Evolutionary conservation across 2,329 filamentous ascomycete genomes (phyloP), one percentile per base, ranked within the genome.

Genomic region (Cladophialophora bantiana): DNA sequence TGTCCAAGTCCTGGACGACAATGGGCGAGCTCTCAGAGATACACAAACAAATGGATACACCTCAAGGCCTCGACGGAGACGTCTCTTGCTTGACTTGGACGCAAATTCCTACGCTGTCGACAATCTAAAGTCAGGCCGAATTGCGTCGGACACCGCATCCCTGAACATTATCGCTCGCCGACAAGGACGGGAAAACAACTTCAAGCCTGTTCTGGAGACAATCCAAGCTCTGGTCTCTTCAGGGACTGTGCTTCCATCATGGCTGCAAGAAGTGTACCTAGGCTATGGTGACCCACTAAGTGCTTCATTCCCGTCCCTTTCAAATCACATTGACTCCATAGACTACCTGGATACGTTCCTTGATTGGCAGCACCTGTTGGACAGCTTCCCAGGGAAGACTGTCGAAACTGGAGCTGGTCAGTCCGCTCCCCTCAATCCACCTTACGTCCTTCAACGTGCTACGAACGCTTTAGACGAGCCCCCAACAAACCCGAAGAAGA

Each of bases 201-300:
- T 99, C 83, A 96, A 92, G 75, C 89, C 94, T 9, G 89, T 99
- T 9, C 83, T 99, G 40, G 92, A 97, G 74, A 97, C 94, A 0
- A 96, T 99, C 75, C 92, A 90, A 75, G 91, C 88, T 70, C 85
- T 99, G 35, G 90, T 93, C 1, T 83, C 96, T 38, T 93, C 93
- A 0, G 92, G 96, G 73, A 89, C 94, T 20, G 91, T 92, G 6
- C 84, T 98, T 62, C 93, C 95, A 13, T 87, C 89, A 1, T 99
- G 95, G 95, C 84, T 99, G 52, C 93, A 97, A 74, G 95, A 98
- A 72, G 94, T 98, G 9, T 99, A 98, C 78, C 83, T 99, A n/a
- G 95, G 95, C 2, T 98, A 96, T 77, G 95, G 95, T 55, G 94
- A 99, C 78, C 94, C 95, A 65, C 87, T 92, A 35, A 90, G 91